Evolutionary conservation across 345 rosid genomes (phyloP).

Genomic region (Abelmoschus esculentus): DNA sequence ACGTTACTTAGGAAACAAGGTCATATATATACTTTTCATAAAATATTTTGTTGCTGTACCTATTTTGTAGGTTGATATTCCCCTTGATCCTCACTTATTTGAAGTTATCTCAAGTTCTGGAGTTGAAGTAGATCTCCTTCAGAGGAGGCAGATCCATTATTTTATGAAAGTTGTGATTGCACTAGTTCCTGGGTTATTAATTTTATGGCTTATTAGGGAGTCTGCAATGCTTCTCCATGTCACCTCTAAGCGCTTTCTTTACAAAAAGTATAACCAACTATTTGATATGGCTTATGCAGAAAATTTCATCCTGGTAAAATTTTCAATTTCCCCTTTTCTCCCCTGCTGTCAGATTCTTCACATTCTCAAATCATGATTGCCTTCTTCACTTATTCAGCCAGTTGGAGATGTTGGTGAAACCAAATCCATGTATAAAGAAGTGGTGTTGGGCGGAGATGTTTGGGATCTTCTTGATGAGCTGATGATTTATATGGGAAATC

Average conservation of each 20-base stretch:
- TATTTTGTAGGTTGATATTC: constrained; percentile 70
- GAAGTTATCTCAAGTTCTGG: constrained; percentile 78
- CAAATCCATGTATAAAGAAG: constrained; percentile 87
- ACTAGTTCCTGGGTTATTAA: constrained; percentile 70
- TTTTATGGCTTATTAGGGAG: constrained; percentile 74
- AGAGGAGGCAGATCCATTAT: constrained; percentile 82
- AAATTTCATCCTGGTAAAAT: constrained; percentile 75
- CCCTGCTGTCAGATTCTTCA: not conserved
- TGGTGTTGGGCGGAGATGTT: constrained; percentile 95
- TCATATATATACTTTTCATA: constrained; percentile 12
- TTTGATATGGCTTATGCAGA: constrained; percentile 89
- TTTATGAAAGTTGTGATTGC: constrained; percentile 76
- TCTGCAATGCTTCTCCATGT: constrained; percentile 70
- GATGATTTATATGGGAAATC: constrained; percentile 90
- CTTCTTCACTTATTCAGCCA: constrained; percentile 48
- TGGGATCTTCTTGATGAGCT: constrained; percentile 98
- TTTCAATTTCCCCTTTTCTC: constrained; percentile 4
- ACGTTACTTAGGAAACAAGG: constrained; percentile 5
- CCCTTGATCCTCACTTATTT: constrained; percentile 86
- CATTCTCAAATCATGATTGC: constrained; percentile 15
- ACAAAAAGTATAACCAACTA: constrained; percentile 82
- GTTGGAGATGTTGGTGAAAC: constrained; percentile 85
- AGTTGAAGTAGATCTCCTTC: constrained; percentile 93
- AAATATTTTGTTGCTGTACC: constrained; percentile 13
- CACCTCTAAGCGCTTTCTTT: constrained; percentile 75